Evolutionary conservation across 257 asterid genomes (phyloP), one percentile per base, ranked within the genome.

Genomic region (Nicotiana paniculata): DNA sequence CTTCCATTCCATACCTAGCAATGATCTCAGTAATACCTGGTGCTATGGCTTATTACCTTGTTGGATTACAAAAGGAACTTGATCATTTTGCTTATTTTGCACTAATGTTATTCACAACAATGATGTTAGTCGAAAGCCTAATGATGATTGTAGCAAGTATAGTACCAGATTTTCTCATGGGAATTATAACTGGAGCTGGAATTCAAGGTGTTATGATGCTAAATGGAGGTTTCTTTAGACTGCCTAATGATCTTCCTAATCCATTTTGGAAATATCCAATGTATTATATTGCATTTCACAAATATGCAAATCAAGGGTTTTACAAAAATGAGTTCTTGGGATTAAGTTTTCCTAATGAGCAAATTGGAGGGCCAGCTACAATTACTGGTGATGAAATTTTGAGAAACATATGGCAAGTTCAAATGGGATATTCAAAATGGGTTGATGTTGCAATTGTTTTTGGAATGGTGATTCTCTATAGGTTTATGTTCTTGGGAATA

Each of bases 41-140:
- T 0, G 87, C 88, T 0, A 82, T 90, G 3, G 93, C 94, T 6
- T 92, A 92, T 58, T 90, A 89, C 87, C 88, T 92, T 2, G 89
- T 84, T 0, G 94, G 93, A 85, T 85, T 92, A 12, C 96, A 92
- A 65, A 87, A 61, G 4, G 83, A 85, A 67, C 17, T 87, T 0
- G 90, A 83, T 78, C 94, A 92, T 77, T 92, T 90, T 39, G 51
- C 70, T 32, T 89, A 86, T 80, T 92, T 89, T 30, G 54, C 85
- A 0, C 65, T 88, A 72, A 82, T 88, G 3, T 81, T 92, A 3
- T 92, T 92, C 59, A 28, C 86, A 0, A 88, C 91, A 43, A 87
- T 89, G 91, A 83, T 92, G 90, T 63, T 92, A 8, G 96, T 92
- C 0, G 94, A 92, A 72, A 89, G 93, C 82, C 85, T 92, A 1